Evolutionary conservation across 2,329 filamentous ascomycete genomes (phyloP).

Genomic region (Claviceps quebecensis): DNA sequence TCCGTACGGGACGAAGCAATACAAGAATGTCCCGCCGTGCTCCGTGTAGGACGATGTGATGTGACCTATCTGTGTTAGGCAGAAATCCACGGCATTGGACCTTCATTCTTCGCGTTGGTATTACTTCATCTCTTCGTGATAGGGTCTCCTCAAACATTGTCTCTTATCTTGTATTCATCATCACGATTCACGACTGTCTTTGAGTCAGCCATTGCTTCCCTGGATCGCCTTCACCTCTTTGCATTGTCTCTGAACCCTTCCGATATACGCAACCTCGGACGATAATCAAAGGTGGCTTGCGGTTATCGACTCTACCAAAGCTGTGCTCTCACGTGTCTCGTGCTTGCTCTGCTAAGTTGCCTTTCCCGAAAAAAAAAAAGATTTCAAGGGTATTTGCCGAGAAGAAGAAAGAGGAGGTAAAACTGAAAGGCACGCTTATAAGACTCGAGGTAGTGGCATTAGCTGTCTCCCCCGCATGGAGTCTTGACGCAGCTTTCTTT

Average conservation of each 20-base stretch:
- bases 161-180: background rate
- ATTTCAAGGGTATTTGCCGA: background rate
- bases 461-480: background rate
- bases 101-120: background rate
- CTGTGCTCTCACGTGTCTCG: background rate
- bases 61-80: background rate
- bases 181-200: background rate
- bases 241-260: background rate
- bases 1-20: background rate
- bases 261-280: background rate
- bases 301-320: background rate
- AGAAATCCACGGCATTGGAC: background rate
- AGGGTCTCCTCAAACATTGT: no score
- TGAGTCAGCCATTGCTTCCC: background rate
- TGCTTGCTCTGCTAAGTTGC: background rate
- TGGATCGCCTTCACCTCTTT: background rate
- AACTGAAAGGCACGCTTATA: background rate
- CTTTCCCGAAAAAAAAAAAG: no score
- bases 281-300: background rate
- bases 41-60: background rate
- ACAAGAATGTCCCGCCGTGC: background rate
- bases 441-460: background rate
- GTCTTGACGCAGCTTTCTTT: background rate
- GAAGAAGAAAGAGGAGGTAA: background rate
- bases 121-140: no score